Conservation (phyloP, 2,329 filamentous ascomycete genomes). For the Diaporthe velutina region DNA sequence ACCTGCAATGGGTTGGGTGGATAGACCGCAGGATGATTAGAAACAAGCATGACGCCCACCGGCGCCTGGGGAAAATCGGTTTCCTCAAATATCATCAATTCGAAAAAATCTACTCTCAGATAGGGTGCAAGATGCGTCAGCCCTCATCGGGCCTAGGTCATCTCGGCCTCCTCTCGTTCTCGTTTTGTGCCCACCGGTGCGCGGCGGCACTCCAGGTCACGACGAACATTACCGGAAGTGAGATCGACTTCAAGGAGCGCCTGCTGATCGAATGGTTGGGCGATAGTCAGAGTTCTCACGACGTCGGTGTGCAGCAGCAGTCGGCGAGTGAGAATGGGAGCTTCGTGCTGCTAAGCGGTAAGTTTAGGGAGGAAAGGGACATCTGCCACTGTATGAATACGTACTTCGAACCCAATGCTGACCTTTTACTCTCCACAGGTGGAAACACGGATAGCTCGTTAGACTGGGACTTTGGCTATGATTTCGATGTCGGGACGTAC, state of each 20-base stretch:
- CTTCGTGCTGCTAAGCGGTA: neutral
- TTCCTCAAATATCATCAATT: neutral
- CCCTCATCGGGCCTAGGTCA: neutral
- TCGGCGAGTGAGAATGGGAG: neutral
- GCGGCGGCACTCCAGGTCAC: neutral
- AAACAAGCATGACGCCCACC: neutral
- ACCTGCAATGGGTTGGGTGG: neutral
- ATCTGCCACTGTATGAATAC: neutral
- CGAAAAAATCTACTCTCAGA: neutral
- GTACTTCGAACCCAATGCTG: neutral
- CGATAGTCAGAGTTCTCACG: neutral
- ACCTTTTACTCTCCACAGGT: neutral
- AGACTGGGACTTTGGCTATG: neutral
- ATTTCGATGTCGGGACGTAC: neutral
- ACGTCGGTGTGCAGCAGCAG: neutral
- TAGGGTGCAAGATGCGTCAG: neutral
- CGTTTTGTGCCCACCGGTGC: neutral
- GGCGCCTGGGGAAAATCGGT: neutral
- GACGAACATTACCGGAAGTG: neutral
- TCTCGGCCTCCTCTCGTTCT: neutral
- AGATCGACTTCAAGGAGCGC: neutral
- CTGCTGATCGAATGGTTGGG: neutral
- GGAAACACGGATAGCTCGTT: neutral
- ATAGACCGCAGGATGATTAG: neutral
- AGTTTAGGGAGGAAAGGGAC: neutral